These are phyloP conservation scores for Pseudogymnoascus sp. DNA, from an alignment of 2,329 filamentous ascomycete genomes.

Conservation along the genomic window DNA sequence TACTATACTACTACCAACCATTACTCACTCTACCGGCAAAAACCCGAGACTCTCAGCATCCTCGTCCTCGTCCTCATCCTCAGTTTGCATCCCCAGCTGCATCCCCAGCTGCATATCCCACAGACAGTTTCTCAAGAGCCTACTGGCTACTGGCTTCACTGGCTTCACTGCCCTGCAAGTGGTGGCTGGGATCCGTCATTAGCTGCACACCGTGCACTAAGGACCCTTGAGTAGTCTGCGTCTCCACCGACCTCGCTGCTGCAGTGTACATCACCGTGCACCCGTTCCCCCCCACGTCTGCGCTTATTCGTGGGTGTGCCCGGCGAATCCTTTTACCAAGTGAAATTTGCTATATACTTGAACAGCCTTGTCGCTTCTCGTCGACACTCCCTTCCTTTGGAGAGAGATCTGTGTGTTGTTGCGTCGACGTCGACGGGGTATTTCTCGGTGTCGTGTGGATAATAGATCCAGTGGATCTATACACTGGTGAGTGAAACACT, in stretches of 20 bases:
- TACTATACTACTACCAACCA: neutral
- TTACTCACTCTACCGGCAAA: neutral
- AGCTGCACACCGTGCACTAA: conserved; percentile 6
- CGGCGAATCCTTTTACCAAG: neutral
- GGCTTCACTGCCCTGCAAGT: neutral
- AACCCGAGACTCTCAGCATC: neutral
- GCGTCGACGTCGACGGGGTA: neutral
- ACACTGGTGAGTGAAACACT: neutral
- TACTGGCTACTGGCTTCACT: neutral
- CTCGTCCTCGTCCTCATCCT: neutral
- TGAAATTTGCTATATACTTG: conserved; percentile 7
- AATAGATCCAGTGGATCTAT: conserved; percentile 4
- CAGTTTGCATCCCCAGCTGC: neutral
- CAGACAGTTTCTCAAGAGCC: neutral
- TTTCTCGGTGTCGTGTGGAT: neutral
- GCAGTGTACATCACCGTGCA: conserved; percentile 9
- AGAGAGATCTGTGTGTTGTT: conserved; percentile 1
- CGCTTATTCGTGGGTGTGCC: neutral
- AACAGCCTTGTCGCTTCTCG: neutral
- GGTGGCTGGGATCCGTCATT: neutral
- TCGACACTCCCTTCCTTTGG: neutral
- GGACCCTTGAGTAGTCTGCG: conserved; percentile 7
- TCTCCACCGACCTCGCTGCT: conserved; percentile 11
- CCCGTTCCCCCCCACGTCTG: conserved; percentile 7
- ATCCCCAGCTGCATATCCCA: neutral